phyloP scores from a whole-genome alignment of 2,329 filamentous ascomycete species.

The Tolypocladium endophyticum region DNA sequence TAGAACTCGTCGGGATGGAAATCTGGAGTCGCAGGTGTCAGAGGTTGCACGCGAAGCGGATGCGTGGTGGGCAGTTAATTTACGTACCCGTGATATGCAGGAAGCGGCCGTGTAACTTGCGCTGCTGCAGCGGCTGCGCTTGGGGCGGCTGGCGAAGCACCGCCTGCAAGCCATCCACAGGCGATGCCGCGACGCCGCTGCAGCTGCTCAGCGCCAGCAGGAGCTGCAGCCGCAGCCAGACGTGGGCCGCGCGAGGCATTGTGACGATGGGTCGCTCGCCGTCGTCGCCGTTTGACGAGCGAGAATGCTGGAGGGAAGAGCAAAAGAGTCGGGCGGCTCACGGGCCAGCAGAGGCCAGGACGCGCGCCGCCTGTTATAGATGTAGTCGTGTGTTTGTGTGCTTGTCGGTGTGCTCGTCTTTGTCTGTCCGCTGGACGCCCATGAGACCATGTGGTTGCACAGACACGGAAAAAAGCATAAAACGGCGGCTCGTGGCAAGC shows the following conservation, averaged over 20 bases:
- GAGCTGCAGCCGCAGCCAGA: background rate
- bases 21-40: conserved; percentile 41
- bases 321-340: background rate
- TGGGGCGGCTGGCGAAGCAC: background rate
- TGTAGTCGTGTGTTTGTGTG: background rate
- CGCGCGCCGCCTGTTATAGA: background rate
- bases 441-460: background rate
- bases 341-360: background rate
- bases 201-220: background rate
- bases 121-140: conserved; percentile 12
- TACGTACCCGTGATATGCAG: conserved; percentile 72
- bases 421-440: background rate
- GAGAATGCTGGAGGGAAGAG: no score
- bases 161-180: conserved; percentile 2
- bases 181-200: background rate
- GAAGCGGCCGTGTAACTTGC: conserved; percentile 61
- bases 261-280: background rate
- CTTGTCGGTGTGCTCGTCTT: background rate
- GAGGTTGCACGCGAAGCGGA: background rate
- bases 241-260: background rate
- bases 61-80: background rate
- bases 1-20: conserved; percentile 88
- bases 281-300: no score
- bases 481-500: background rate
- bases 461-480: background rate